These are phyloP conservation scores for Sclerotinia minor DNA, from an alignment of 2,329 filamentous ascomycete genomes.

Conservation along the genomic window DNA sequence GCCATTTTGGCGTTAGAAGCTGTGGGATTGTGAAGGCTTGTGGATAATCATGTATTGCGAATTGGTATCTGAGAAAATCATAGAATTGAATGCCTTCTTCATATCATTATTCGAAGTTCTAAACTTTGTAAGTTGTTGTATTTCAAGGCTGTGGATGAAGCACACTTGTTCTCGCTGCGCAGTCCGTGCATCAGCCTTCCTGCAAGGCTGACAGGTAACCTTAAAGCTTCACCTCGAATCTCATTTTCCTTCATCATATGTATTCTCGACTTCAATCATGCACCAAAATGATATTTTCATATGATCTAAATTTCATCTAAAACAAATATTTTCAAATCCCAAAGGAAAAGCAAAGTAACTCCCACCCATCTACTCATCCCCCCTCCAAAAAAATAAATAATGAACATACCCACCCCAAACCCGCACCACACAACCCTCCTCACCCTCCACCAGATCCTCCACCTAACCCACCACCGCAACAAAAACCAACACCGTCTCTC, in stretches of 20 bases:
- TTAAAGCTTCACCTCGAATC: background rate
- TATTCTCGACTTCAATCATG: background rate
- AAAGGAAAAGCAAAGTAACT: background rate
- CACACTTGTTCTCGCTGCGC: slow-evolving; percentile 3
- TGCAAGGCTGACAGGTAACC: slow-evolving; percentile 1
- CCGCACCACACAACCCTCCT: slow-evolving; percentile 23
- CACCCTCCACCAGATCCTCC: slow-evolving; percentile 57
- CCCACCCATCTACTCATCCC: too few species aligned
- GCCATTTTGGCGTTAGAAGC: slow-evolving; percentile 28
- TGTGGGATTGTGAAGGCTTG: background rate
- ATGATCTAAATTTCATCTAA: background rate
- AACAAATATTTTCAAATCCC: background rate
- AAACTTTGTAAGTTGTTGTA: background rate
- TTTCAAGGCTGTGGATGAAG: slow-evolving; percentile 6
- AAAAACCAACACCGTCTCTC: slow-evolving; percentile 83
- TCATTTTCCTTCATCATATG: background rate
- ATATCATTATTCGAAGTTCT: slow-evolving; percentile 9
- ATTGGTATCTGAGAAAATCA: background rate
- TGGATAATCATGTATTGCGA: background rate
- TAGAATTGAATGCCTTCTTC: background rate
- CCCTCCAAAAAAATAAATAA: background rate
- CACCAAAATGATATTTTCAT: background rate
- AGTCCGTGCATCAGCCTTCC: slow-evolving; percentile 15
- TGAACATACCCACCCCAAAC: slow-evolving; percentile 8
- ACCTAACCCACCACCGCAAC: slow-evolving; percentile 78